Conservation (phyloP, 169 alveolate species). For the Amoebophrya sp. region DNA sequence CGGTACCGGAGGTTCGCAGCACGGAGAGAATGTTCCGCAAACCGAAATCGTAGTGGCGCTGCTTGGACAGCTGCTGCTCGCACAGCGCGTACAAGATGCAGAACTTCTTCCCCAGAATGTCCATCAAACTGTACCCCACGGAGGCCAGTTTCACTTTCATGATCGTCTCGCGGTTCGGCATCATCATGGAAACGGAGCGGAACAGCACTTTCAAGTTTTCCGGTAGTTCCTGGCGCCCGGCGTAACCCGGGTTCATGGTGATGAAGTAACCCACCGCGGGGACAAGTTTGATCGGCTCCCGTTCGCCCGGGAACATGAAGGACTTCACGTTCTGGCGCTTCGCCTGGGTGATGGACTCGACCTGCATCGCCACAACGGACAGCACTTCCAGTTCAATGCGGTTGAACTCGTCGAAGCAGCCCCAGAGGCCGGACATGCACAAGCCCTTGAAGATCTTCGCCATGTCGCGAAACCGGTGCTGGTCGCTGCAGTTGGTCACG, state of each 20-base stretch:
- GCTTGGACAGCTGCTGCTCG: slow-evolving; percentile 88
- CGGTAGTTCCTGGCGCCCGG: slow-evolving; percentile 88
- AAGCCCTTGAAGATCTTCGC: slow-evolving; percentile 89
- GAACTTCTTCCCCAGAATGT: slow-evolving; percentile 83
- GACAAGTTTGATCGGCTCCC: slow-evolving; percentile 66
- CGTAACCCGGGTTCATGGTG: slow-evolving; percentile 93
- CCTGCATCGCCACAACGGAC: slow-evolving; percentile 89
- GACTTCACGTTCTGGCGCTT: slow-evolving; percentile 65
- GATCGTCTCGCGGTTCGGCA: slow-evolving; percentile 87
- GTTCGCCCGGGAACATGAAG: slow-evolving; percentile 84
- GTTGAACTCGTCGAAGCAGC: slow-evolving; percentile 89
- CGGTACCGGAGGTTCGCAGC: slow-evolving; percentile 86
- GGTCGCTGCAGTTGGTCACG: slow-evolving; percentile 91
- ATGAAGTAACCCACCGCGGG: slow-evolving; percentile 79
- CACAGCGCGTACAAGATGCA: slow-evolving; percentile 85
- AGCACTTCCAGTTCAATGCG: slow-evolving; percentile 85
- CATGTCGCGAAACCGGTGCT: slow-evolving; percentile 88
- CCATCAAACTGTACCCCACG: slow-evolving; percentile 79
- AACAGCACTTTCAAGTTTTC: slow-evolving; percentile 85
- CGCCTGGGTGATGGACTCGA: slow-evolving; percentile 80
- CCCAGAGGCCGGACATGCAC: slow-evolving; percentile 88
- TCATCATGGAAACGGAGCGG: slow-evolving; percentile 93
- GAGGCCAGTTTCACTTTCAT: slow-evolving; percentile 88
- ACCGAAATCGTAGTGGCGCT: slow-evolving; percentile 89
- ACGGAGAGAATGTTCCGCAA: slow-evolving; percentile 83